phyloP scores from a whole-genome alignment of 2,329 filamentous ascomycete species.

The Lachnellula arida region DNA sequence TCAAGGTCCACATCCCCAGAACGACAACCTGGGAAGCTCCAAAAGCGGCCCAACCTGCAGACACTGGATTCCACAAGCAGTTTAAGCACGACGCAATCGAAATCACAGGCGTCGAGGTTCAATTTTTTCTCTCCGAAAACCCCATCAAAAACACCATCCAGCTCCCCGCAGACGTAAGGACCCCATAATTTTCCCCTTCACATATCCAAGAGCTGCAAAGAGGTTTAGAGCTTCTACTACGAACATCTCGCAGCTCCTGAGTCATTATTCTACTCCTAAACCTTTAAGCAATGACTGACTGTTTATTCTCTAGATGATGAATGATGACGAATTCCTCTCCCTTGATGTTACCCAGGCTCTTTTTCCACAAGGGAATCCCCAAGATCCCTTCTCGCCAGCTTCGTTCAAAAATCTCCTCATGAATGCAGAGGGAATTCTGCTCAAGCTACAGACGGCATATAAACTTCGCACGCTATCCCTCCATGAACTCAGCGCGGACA shows the following conservation, averaged over 20 bases:
- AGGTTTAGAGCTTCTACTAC: no score
- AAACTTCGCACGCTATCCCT: slow-evolving; percentile 47
- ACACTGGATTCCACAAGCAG: slow-evolving; percentile 7
- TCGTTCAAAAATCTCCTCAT: slow-evolving; percentile 57
- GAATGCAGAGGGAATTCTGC: slow-evolving; percentile 52
- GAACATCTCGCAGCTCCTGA: no score
- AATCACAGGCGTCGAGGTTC: slow-evolving; percentile 15
- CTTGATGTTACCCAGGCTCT: slow-evolving; percentile 52
- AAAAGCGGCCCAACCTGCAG: slow-evolving; percentile 19
- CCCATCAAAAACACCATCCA: slow-evolving; percentile 17
- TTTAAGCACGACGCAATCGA: slow-evolving; percentile 3
- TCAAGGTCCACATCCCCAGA: slow-evolving; percentile 15
- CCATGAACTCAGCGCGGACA: slow-evolving; percentile 48
- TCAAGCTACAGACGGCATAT: slow-evolving; percentile 55
- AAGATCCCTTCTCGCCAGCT: slow-evolving; percentile 52
- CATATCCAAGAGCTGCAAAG: no score
- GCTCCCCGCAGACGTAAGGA: slow-evolving; percentile 16
- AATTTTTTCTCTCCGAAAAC: slow-evolving; percentile 27
- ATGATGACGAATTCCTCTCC: slow-evolving; percentile 50
- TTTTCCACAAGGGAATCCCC: slow-evolving; percentile 42
- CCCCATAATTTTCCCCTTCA: no score
- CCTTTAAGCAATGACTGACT: no score
- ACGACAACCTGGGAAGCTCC: slow-evolving; percentile 12
- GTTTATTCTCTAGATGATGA: slow-evolving; percentile 1
- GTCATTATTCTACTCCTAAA: no score